Evolutionary conservation across 1,284 basidiomycete species (phyloP), one percentile per base, ranked within the genome.

Genomic region (Acaromyces ingoldii): DNA sequence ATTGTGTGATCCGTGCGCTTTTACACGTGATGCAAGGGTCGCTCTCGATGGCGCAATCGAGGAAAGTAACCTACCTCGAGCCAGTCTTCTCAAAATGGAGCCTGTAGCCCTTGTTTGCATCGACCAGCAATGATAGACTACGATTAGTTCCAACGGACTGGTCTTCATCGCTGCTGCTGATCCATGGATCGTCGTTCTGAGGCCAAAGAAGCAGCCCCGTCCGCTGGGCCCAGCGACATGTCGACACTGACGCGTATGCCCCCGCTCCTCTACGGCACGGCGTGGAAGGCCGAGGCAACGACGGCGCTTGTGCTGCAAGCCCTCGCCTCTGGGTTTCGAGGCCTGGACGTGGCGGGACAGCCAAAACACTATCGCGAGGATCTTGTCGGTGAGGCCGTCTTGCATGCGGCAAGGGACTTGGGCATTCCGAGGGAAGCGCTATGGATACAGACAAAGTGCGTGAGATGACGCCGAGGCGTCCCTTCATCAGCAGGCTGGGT

Each of bases 311-410:
- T 72, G 13, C 54, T 60, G 21, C 47, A 58, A n/a, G 70, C 70
- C 2, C 55, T 72, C 17, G 51, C 53, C 1, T 51, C 61, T 30
- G 72, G 72, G 3, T 74, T 74, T 47, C 60, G 66, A 6, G 72
- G 65, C 17, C 59, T 74, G 37, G 72, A 74, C 51, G 69, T 66
- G 2, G 68, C 72, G 17, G 72, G 51, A 3, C 72, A 74, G 46
- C 63, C 60, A 25, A 72, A 72, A 41, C 72, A 74, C 54, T 74
- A 74, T 44, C 60, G 67, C 25, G 70, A 74, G 47, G 70, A 71
- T 34, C 58, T 67, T 17, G 70, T 74, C 11, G 72, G 72, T 0
- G 36, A 51, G 19, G 72, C 68, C 5, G 40, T 74, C n/a, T 13
- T 22, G 30, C 53, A 33, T 2, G 66, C 63, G 1, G 45, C 49